These are phyloP conservation scores for Pseudopithomyces chartarum DNA, from an alignment of 2,329 filamentous ascomycete genomes.

Conservation along the genomic window DNA sequence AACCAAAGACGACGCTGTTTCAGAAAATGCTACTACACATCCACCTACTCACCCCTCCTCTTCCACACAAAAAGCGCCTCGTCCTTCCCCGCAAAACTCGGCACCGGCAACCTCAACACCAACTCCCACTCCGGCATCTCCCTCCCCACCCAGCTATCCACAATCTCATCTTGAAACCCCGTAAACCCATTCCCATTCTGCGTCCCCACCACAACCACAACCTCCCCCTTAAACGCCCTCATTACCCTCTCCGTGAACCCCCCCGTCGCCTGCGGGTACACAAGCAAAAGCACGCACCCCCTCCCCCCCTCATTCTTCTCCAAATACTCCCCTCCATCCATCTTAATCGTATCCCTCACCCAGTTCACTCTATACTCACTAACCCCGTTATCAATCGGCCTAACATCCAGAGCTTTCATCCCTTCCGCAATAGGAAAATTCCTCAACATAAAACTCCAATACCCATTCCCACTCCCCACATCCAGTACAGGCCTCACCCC, in stretches of 20 bases:
- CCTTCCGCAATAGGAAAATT: constrained; percentile 65
- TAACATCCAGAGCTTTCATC: constrained; percentile 61
- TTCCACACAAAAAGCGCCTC: constrained; percentile 73
- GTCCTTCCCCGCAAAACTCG: constrained; percentile 78
- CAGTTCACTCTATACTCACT: constrained; percentile 72
- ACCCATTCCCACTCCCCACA: constrained; percentile 73
- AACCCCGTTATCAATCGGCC: constrained; percentile 70
- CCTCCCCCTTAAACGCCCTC: constrained; percentile 65
- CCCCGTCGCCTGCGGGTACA: constrained; percentile 73
- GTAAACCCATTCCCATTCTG: constrained; percentile 78
- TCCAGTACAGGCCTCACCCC: constrained; percentile 62
- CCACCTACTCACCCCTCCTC: constrained; percentile 25
- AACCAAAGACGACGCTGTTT: too few species aligned
- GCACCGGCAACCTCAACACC: constrained; percentile 68
- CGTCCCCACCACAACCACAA: constrained; percentile 73
- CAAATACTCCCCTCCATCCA: constrained; percentile 66
- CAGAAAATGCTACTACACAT: too few species aligned
- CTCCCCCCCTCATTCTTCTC: constrained; percentile 49
- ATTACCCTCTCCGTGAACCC: constrained; percentile 69
- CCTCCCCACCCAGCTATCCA: constrained; percentile 68
- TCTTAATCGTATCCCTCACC: constrained; percentile 68
- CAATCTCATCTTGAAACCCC: constrained; percentile 65
- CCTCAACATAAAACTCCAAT: constrained; percentile 75
- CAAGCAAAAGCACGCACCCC: constrained; percentile 67
- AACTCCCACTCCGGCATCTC: constrained; percentile 64